Base-by-base conservation (phyloP, 352 stramenopile genomes). In the Globisporangium recalcitrans region DNA sequence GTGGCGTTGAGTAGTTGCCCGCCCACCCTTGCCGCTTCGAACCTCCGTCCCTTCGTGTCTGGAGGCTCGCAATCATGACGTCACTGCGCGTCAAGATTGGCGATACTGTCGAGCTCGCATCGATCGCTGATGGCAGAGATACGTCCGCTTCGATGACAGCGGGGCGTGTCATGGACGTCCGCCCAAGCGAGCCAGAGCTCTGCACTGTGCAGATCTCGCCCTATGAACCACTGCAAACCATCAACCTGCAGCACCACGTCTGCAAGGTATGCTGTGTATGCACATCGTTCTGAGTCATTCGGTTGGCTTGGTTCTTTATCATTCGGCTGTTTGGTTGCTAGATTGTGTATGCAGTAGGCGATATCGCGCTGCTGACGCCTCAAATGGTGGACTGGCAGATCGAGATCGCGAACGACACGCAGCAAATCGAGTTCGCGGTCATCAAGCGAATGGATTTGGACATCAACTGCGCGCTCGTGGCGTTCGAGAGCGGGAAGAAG, bases 401-500 rank as follows among this genome's bases (percentile, higher is more conserved):
- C 19, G 74, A 85, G 36, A 65, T 86, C 22, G 29, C 59, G 32
- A 70, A 47, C 29, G 61, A 70, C 14, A 53, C 51, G 9, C 70
- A 76, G 48, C 38, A 51, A 1, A 24, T 65, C 6, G 73, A 77
- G 9, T 14, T 14, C 3, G 72, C 68, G 0, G 56, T 78, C 10
- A 71, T 86, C 52, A 85, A 85, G 58, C 70, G 78, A 53, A 65
- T 86, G 14, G 74, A 88, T 47, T 53, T 52, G 2, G 71, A 77
- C 19, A 75, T 88, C 46, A 88, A 88, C 55, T 86, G 78, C 51
- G 74, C 73, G 14, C 67, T 86, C 19, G 56, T 88, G 5, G 59
- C 65, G 10, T 88, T 86, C 34, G 59, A 64, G 10, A 70, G 68
- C 29, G 76, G 74, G 1, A 68, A 64, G 34, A 85, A 85, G 53